Evolutionary conservation across 2,329 filamentous ascomycete genomes (phyloP), one percentile per base, ranked within the genome.

Genomic region (Aspergillus fischeri): DNA sequence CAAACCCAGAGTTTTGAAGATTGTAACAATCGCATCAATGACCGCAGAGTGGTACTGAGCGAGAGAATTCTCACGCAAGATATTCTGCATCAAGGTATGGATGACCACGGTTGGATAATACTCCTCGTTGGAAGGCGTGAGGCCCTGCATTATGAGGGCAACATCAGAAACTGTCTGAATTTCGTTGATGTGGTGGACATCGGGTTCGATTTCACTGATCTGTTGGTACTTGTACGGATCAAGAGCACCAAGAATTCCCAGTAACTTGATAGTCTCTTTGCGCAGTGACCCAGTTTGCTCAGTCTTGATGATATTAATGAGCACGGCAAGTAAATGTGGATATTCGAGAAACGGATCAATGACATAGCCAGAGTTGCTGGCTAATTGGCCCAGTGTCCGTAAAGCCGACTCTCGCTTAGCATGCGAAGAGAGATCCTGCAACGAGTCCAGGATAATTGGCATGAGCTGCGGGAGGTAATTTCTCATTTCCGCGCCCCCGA

Each of bases 91-190:
- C 10, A 99, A 82, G 1, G 94, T 95, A 67, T 96, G 96, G 71
- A 99, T 97, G 49, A 97, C 94, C 20, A 99, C 92, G 0, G 94
- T 99, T 0, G 94, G 94, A 70, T 96, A 99, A 74, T 99, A 99
- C 67, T 99, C 94, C 70, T 99, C 96, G 69, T 91, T 96, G 0
- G 93, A 97, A 0, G 94, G 95, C 0, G 92, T 97, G 44, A 97
- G 81, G 14, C 95, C 94, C 45, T 91, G 92, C 93, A 99, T 99
- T 81, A 99, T 97, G 29, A 99, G 82, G 3, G 92, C 94, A 49
- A 99, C 95, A 73, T 99, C 94, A 0, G 93, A 96, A 66, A 96
- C 81, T 8, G 80, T 78, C 63, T 87, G 82, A n/a, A 83, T 80
- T 69, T 88, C 86, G 49, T 85, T 80, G 54, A 83, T 81, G 50